A percentile compares a stretch with the other conserved stretches of the same genome.
phyloP scores from a whole-genome alignment of 192 early-diverging fungal species.

The Polychytrium aggregatum region DNA sequence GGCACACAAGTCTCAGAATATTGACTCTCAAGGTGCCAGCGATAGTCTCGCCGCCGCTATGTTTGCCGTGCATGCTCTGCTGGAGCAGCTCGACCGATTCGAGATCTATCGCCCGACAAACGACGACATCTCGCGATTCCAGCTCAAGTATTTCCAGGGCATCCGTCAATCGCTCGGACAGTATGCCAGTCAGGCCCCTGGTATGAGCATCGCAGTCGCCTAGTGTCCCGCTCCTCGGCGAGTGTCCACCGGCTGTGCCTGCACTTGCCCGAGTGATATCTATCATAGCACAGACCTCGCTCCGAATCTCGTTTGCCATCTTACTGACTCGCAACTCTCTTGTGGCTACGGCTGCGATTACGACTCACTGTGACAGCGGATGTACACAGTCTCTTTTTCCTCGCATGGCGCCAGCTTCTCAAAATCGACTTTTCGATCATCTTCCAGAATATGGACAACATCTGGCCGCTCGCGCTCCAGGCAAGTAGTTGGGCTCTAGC shows the following conservation, averaged over 20 bases:
- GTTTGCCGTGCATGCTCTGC: not conserved
- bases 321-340: not conserved
- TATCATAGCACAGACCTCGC: not conserved
- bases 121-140: conserved; percentile 8
- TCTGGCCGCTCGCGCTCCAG: conserved; percentile 8
- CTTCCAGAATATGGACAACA: not conserved
- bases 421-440: conserved; percentile 12
- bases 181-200: not conserved
- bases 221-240: too few species aligned
- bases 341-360: not conserved
- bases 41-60: not conserved
- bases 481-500: not conserved
- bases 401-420: conserved; percentile 4
- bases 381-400: not conserved
- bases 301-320: not conserved
- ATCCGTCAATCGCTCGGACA: not conserved
- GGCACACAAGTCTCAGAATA: not conserved
- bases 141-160: conserved; percentile 3
- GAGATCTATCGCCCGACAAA: conserved; percentile 13
- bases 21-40: not conserved
- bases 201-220: too few species aligned
- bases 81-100: conserved; percentile 3
- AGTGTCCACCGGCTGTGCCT: too few species aligned
- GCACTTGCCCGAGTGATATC: too few species aligned
- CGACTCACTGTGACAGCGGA: not conserved